Percentiles rank a stretch among this genome's conserved stretches.
These are phyloP conservation scores for Fusarium xyrophilum DNA, from an alignment of 2,329 filamentous ascomycete species.

Conservation along the genomic window DNA sequence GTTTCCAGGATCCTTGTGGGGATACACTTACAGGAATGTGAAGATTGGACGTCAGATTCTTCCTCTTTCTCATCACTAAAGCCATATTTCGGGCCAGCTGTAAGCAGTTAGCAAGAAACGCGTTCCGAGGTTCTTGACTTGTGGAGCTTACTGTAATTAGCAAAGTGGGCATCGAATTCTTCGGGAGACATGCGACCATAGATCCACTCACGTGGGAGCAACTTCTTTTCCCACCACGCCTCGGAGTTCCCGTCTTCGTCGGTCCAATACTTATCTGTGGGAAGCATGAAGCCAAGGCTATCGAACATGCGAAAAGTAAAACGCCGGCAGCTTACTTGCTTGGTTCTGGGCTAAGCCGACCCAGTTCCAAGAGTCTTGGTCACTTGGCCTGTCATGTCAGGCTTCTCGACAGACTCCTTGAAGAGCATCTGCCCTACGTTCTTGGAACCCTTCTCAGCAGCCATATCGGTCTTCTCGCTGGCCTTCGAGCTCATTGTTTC, in stretches of 20 bases:
- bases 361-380: neutral
- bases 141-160: neutral
- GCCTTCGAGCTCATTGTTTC: neutral
- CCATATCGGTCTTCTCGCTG: neutral
- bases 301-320: neutral
- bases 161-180: neutral
- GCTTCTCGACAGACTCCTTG: neutral
- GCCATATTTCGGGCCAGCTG: no score
- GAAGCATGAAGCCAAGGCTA: neutral
- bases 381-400: neutral
- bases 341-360: fast-evolving
- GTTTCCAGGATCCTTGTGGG: neutral
- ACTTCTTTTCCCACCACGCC: neutral
- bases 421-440: neutral
- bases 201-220: neutral
- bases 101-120: no score
- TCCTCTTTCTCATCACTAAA: neutral
- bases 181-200: neutral
- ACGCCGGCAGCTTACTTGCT: neutral
- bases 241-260: neutral
- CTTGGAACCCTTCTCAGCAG: neutral
- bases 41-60: neutral
- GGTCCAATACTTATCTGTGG: neutral
- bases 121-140: no score
- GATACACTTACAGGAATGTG: neutral